A percentile compares a stretch with the other conserved stretches of the same genome.
phyloP scores from a whole-genome alignment of 257 asterid species.

The Solanum pennellii region DNA sequence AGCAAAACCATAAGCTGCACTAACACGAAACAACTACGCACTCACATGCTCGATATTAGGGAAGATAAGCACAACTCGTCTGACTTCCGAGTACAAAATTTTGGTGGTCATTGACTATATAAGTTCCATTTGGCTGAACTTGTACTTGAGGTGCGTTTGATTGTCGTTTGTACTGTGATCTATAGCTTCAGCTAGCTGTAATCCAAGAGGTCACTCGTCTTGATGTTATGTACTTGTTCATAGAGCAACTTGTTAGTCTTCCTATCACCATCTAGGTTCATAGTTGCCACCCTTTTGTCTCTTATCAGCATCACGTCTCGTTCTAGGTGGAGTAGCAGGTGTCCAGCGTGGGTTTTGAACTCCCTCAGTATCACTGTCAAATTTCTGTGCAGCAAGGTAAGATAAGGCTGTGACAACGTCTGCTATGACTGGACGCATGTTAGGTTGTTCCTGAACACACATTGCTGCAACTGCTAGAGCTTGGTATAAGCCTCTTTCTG shows the following conservation, averaged over 20 bases:
- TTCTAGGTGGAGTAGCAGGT: slow-evolving; percentile 48
- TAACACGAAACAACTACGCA: neutral
- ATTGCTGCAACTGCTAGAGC: slow-evolving; percentile 85
- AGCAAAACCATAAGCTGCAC: neutral
- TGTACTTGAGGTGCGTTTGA: neutral
- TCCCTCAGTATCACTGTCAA: slow-evolving; percentile 21
- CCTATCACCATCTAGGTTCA: neutral
- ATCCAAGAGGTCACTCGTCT: neutral
- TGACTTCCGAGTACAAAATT: neutral
- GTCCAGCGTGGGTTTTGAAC: slow-evolving; percentile 28
- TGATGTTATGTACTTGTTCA: slow-evolving; percentile 2
- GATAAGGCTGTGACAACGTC: slow-evolving; percentile 85
- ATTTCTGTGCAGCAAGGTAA: slow-evolving; percentile 67
- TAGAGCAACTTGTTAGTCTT: neutral
- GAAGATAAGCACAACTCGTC: neutral
- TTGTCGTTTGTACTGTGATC: neutral
- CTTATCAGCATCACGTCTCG: slow-evolving; percentile 27
- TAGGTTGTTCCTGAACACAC: slow-evolving; percentile 88
- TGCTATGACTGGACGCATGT: slow-evolving; percentile 62
- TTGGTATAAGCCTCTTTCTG: slow-evolving; percentile 66
- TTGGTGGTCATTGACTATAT: neutral
- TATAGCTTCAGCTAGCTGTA: neutral
- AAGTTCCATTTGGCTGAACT: neutral
- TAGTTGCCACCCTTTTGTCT: slow-evolving; percentile 3
- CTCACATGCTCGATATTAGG: neutral